Percentiles rank a stretch among this genome's conserved stretches.
Evolutionary conservation across 2,329 filamentous ascomycete genomes (phyloP).

Genomic region (Capronia epimyces): DNA sequence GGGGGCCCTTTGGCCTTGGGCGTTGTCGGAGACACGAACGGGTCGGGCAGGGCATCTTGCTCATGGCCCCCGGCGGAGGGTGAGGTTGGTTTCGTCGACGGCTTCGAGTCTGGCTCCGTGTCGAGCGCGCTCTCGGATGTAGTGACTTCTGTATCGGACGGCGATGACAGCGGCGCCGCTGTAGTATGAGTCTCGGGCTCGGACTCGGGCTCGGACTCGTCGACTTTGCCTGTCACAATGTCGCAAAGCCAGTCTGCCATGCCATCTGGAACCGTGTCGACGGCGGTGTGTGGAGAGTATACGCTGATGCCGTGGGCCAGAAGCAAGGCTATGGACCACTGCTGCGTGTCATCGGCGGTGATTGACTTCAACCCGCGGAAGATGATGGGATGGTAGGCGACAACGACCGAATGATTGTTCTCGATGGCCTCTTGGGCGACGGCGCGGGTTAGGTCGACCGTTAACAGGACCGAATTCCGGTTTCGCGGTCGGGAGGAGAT

Average conservation of each 20-base stretch:
- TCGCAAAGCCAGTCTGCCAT: conserved; percentile 93
- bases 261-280: conserved; percentile 78
- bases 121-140: conserved; percentile 22
- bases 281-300: conserved; percentile 91
- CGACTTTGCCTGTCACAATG: conserved; percentile 60
- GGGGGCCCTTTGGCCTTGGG: conserved; percentile 18
- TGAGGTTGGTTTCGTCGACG: conserved; percentile 22
- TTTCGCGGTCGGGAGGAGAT: conserved; percentile 49
- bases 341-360: conserved; percentile 77
- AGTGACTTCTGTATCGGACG: conserved; percentile 29
- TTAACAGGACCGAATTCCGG: conserved; percentile 67
- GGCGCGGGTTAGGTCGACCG: conserved; percentile 82
- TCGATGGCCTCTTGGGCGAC: conserved; percentile 87
- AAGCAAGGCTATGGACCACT: conserved; percentile 74
- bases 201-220: conserved; percentile 29
- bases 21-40: conserved; percentile 29
- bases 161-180: conserved; percentile 12
- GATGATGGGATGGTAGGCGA: conserved; percentile 96
- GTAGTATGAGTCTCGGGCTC: conserved; percentile 23
- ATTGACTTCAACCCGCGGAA: conserved; percentile 88
- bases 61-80: conserved; percentile 10
- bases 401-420: conserved; percentile 68
- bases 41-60: conserved; percentile 32
- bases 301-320: conserved; percentile 85
- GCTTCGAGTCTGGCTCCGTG: conserved; percentile 1